Evolutionary conservation across 202 grass and related monocot genomes (phyloP).

Genomic region (Saccharum hybrid): DNA sequence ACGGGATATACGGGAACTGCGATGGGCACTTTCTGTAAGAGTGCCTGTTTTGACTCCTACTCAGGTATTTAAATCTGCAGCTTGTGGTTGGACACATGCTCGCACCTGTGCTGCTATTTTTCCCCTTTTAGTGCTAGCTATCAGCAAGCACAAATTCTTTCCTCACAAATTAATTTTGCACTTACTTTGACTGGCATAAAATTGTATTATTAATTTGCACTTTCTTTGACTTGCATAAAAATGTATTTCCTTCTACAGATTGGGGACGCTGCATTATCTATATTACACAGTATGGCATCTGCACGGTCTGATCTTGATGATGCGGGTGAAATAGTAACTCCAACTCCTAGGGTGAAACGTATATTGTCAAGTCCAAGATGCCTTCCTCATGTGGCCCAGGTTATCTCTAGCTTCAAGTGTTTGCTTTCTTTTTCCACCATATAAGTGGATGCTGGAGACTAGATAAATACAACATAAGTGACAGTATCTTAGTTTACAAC

Average conservation of each 20-base stretch:
- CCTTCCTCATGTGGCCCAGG: conserved; percentile 98
- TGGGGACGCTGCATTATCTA: conserved; percentile 83
- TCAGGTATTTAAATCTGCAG: conserved; percentile 68
- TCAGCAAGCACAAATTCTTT: background rate
- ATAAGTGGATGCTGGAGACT: conserved; percentile 23
- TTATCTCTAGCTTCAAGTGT: conserved; percentile 44
- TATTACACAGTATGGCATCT: conserved; percentile 92
- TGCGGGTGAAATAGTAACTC: conserved; percentile 96
- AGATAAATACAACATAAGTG: background rate
- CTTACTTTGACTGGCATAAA: conserved; percentile 26
- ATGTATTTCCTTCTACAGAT: conserved; percentile 59
- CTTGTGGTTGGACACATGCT: conserved; percentile 9
- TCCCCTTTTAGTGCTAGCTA: background rate
- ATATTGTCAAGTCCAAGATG: conserved; percentile 95
- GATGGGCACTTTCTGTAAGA: conserved; percentile 84
- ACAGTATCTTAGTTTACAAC: conserved; percentile 5
- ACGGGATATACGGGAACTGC: conserved; percentile 93
- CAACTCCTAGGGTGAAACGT: conserved; percentile 94
- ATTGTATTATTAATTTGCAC: conserved; percentile 13
- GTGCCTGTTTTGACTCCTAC: conserved; percentile 86
- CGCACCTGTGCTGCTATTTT: background rate
- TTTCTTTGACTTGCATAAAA: conserved; percentile 1
- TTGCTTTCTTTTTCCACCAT: conserved; percentile 44
- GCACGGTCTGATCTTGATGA: conserved; percentile 99
- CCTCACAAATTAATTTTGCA: conserved; percentile 24